Evolutionary conservation across 2,329 filamentous ascomycete genomes (phyloP), one percentile per base, ranked within the genome.

Genomic region (Pestalotiopsis fici): DNA sequence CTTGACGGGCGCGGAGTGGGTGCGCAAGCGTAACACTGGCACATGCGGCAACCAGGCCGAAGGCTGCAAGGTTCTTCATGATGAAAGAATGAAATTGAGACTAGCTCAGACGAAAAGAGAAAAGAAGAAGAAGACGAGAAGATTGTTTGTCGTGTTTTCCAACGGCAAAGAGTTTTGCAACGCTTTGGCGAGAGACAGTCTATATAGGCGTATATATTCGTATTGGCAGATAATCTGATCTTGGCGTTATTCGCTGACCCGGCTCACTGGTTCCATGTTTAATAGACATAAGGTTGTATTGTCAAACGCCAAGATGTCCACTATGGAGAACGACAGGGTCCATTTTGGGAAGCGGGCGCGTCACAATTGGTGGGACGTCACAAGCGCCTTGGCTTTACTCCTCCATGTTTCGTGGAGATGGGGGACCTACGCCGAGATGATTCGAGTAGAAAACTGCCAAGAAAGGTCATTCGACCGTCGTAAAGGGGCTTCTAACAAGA

Each of bases 231-330:
- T 31, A 18, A 21, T 3, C 21, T n/a, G n/a, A 18, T 11, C 13
- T n/a, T 31, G 15, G 28, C 31, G 25, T 15, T 31, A 27, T 31
- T 21, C 7, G 7, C n/a, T n/a, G 18, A 37, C 57, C 57, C 25
- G 57, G 31, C 57, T 31, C 55, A 21, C 25, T 21, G 57, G 57
- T 31, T 35, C 25, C 15, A 59, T 37, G 57, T 59, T 59, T 39
- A 37, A 39, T 37, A 31, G 57, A 31, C 27, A 59, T 59, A 59
- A 59, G 57, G 57, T 59, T 59, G 28, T 59, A 59, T 59, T 35
- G 31, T 50, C 57, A 31, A 59, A 35, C 27, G 57, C 57, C 57
- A 59, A 59, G 57, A 23, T 59, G 25, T 13, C 4, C 7, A 31
- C n/a, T 21, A 59, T 59, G 25, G 57, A 31, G 28, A 37, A 31